Base-by-base conservation (phyloP, 2,329 filamentous ascomycete genomes). In the Pyricularia pennisetigena region DNA sequence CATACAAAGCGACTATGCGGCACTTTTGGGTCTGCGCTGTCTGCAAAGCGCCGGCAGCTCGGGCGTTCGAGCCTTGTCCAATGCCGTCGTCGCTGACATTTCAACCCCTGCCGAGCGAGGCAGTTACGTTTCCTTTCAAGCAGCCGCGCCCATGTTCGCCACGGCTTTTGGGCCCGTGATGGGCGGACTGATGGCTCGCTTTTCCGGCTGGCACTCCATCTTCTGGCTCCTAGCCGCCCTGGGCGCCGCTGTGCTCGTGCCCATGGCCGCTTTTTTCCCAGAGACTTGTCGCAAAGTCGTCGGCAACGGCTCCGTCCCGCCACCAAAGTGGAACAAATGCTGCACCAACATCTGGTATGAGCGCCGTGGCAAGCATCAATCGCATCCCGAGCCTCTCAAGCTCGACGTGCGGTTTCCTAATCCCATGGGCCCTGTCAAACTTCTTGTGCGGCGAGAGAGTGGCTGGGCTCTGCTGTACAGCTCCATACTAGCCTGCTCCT, bases 151-250 rank as follows among this genome's bases (percentile, higher is more conserved):
- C 2, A 78, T 84, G 3, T 73, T 87, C 59, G 78, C 73, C 7
- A 77, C 78, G 10, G 75, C 76, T 0, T 65, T 81, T 32, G 79
- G 81, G 0, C 85, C 86, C 0, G 78, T 86, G 2, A 73, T 87
- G 8, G 64, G 64, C 20, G 64, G 64, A 4, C 7, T 26, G 7
- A 10, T 66, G 29, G 64, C 41, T 4, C 41, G n/a, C 2, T n/a
- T 49, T n/a, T 16, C 41, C 1, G 41, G 83, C 3, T 88, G 85
- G 85, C 76, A 81, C 66, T 80, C 79, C 28, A 82, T 82, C 16
- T 87, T 87, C 72, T 87, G 84, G 83, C 85, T 86, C 62, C 73
- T 87, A n/a, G 75, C 80, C 7, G 84, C 86, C 57, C 71, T 71
- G 0, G 73, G 71, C 1, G 75, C 73, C 0, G 76, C 79, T 1